These are phyloP conservation scores for Alternaria brassicicola DNA, from an alignment of 2,329 filamentous ascomycete genomes.

Conservation along the genomic window DNA sequence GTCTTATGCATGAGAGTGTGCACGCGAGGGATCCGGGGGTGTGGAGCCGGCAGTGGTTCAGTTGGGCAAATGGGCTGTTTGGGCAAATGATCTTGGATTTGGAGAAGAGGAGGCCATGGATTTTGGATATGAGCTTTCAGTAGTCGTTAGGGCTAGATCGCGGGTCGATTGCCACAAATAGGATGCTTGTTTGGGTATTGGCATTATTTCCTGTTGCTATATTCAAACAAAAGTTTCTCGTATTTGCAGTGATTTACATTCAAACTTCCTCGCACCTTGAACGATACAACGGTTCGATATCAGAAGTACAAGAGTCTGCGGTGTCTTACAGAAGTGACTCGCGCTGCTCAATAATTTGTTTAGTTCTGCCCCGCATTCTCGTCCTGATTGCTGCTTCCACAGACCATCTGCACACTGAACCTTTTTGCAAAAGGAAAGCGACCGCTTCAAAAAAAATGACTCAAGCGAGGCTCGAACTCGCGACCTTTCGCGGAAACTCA, in stretches of 20 bases:
- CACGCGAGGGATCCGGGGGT: constrained; percentile 47
- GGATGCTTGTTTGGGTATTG: no score
- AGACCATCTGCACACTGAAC: neutral
- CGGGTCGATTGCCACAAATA: no score
- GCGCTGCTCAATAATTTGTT: no score
- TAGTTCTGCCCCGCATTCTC: no score
- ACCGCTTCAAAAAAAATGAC: constrained; percentile 20
- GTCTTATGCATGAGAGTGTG: constrained; percentile 60
- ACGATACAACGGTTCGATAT: no score
- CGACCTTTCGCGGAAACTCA: constrained; percentile 27
- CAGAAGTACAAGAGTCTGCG: no score
- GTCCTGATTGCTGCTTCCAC: neutral
- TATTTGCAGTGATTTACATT: no score
- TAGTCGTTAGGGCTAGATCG: neutral
- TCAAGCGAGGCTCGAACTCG: constrained; percentile 35
- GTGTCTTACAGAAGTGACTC: no score
- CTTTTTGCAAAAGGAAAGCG: neutral
- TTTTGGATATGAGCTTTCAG: constrained; percentile 48
- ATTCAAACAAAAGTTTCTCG: no score
- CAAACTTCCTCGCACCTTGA: no score
- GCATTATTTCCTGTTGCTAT: no score
- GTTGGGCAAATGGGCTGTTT: constrained; percentile 60
- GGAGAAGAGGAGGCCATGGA: constrained; percentile 50
- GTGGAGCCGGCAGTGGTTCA: constrained; percentile 59
- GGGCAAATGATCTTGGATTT: constrained; percentile 55